These are phyloP conservation scores for Cercospora nicotianae DNA, from an alignment of 2,329 filamentous ascomycete genomes.

Conservation along the genomic window DNA sequence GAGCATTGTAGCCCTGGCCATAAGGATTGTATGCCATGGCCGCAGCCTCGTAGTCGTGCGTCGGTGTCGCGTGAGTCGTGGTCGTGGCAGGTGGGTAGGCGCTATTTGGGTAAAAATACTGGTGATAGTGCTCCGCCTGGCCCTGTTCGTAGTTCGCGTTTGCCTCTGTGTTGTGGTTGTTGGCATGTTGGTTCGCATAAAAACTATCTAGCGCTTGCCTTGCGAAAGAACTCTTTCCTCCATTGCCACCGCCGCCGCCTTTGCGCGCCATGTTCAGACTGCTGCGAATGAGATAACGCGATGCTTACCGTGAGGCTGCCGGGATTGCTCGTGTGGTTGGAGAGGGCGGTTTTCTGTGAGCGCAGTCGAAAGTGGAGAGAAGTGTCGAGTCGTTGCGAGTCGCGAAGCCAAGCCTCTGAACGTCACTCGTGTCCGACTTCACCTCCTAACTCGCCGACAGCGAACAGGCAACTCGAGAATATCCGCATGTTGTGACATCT, in stretches of 20 bases:
- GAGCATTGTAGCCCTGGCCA: conserved; percentile 24
- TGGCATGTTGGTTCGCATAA: conserved; percentile 4
- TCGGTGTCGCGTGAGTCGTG: background rate
- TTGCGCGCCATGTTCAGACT: background rate
- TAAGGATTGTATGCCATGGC: conserved; percentile 25
- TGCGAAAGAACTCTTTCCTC: background rate
- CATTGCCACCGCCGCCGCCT: background rate
- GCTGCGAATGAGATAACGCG: background rate
- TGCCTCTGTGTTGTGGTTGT: conserved; percentile 3
- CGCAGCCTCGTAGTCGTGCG: background rate
- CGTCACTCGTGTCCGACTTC: background rate
- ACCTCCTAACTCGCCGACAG: background rate
- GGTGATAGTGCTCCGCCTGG: background rate
- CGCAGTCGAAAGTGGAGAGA: background rate
- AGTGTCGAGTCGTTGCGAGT: background rate
- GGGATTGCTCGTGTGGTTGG: background rate
- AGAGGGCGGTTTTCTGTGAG: background rate
- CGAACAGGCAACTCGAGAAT: no score
- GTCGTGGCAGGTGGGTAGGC: background rate
- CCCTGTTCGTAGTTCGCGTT: background rate
- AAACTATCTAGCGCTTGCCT: background rate
- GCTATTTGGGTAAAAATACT: background rate
- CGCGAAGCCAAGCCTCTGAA: background rate
- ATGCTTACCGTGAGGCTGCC: background rate
- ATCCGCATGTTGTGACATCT: no score